Conservation (phyloP, 2,329 filamentous ascomycete genomes). For the Talaromyces sp. region DNA sequence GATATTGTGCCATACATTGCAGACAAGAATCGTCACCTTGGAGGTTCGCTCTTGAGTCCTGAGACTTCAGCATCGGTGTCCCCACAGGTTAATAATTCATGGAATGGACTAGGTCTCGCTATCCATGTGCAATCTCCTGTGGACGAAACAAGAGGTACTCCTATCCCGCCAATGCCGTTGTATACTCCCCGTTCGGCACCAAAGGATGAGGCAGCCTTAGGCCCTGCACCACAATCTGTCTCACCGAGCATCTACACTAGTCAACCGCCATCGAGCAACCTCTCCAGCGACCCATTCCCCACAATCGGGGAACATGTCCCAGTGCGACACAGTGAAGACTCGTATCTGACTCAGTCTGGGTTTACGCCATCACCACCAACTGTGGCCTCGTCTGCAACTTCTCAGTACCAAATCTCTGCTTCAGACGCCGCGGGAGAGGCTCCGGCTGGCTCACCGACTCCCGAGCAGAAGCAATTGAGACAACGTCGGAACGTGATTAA, state of each 20-base stretch:
- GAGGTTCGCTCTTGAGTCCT: slow-evolving; percentile 23
- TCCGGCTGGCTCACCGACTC: slow-evolving; percentile 29
- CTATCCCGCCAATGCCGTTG: slow-evolving; percentile 38
- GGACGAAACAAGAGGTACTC: slow-evolving; percentile 21
- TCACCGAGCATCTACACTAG: slow-evolving; percentile 17
- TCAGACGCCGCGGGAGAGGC: slow-evolving; percentile 22
- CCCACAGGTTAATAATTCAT: slow-evolving; percentile 25
- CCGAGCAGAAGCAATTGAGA: slow-evolving; percentile 55
- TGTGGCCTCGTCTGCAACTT: slow-evolving; percentile 35
- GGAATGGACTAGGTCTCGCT: slow-evolving; percentile 40
- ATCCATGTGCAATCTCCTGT: slow-evolving; percentile 36
- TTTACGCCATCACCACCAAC: slow-evolving; percentile 28
- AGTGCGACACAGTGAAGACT: slow-evolving; percentile 34
- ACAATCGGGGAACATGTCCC: slow-evolving; percentile 21
- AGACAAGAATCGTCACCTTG: slow-evolving; percentile 20
- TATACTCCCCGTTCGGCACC: slow-evolving; percentile 43
- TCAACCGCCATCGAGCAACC: slow-evolving; percentile 17
- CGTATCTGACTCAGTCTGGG: slow-evolving; percentile 29
- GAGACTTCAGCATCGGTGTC: slow-evolving; percentile 16
- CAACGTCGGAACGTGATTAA: slow-evolving; percentile 82
- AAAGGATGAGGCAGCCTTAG: slow-evolving; percentile 14
- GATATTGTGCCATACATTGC: slow-evolving; percentile 6
- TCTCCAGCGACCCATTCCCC: slow-evolving; percentile 19
- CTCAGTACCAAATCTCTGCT: slow-evolving; percentile 28
- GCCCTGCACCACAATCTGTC: slow-evolving; percentile 11